These are phyloP conservation scores for Ascocoryne sarcoides DNA, from an alignment of 2,329 filamentous ascomycete genomes.

Conservation along the genomic window DNA sequence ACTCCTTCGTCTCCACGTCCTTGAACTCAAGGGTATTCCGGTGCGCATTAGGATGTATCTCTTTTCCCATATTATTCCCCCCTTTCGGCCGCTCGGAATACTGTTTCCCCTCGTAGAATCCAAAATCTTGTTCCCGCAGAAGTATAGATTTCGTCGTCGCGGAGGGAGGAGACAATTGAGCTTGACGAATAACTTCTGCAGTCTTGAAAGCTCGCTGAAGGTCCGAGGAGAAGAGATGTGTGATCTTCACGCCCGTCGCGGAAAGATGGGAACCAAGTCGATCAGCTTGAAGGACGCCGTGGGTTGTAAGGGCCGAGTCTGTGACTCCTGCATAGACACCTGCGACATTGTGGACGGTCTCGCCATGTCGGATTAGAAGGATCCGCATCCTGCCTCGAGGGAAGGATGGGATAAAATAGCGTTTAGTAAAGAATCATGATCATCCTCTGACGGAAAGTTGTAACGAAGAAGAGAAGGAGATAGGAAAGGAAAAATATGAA, in stretches of 20 bases:
- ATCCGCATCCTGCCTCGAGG: conserved; percentile 44
- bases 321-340: conserved; percentile 70
- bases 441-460: background rate
- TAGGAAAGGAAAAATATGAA: background rate
- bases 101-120: conserved; percentile 57
- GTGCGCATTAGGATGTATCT: conserved; percentile 32
- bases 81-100: conserved; percentile 36
- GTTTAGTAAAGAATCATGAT: conserved; percentile 18
- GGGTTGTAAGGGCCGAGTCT: conserved; percentile 72
- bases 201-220: conserved; percentile 66
- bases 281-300: conserved; percentile 72
- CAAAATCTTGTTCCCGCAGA: conserved; percentile 68
- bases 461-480: conserved; percentile 4
- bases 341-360: conserved; percentile 84
- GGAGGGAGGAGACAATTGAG: conserved; percentile 33
- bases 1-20: conserved; percentile 58
- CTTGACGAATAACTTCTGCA: conserved; percentile 54
- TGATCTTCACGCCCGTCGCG: conserved; percentile 52
- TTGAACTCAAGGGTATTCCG: conserved; percentile 35
- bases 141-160: conserved; percentile 28
- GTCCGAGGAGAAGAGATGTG: conserved; percentile 69
- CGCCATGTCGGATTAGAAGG: conserved; percentile 76
- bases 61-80: conserved; percentile 27
- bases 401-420: conserved; percentile 13
- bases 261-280: conserved; percentile 61